Conservation (phyloP, 768 basidiomycete species). For the Termitomyces sp. region DNA sequence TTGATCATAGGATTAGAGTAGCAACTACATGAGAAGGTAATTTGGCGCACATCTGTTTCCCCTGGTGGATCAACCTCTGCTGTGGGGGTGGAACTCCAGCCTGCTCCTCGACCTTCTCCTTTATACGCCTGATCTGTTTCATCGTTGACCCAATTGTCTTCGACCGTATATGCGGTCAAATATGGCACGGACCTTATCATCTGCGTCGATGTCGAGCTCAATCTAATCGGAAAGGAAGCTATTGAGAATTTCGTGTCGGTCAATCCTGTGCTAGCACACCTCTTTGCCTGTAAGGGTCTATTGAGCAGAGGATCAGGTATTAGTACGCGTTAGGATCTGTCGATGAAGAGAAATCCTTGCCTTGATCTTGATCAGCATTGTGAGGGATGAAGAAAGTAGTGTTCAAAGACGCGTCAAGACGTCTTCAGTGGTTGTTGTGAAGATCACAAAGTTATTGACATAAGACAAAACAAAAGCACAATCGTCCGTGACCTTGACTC, state of each 20-base stretch:
- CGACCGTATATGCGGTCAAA: neutral
- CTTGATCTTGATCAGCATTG: conserved; percentile 91
- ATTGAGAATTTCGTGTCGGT: neutral
- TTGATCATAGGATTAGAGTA: conserved; percentile 31
- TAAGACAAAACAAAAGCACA: neutral
- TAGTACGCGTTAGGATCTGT: conserved; percentile 1
- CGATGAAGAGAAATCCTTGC: conserved; percentile 28
- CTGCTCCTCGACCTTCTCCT: conserved; percentile 98
- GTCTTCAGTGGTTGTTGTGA: neutral
- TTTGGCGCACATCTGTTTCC: conserved; percentile 80
- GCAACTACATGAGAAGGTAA: neutral
- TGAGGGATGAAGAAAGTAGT: conserved; percentile 1
- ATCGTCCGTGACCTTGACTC: neutral
- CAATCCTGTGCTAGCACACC: conserved; percentile 36
- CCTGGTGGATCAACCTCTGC: conserved; percentile 89
- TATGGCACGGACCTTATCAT: conserved; percentile 62
- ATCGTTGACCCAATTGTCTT: neutral
- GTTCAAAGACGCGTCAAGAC: conserved; percentile 6
- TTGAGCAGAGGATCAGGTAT: conserved; percentile 1
- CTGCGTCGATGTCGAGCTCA: conserved; percentile 90
- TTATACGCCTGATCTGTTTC: conserved; percentile 82
- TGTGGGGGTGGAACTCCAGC: conserved; percentile 96
- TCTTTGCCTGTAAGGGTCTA: conserved; percentile 98
- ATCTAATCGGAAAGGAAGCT: conserved; percentile 46
- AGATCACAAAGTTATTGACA: neutral